Percentiles rank a stretch among this genome's conserved stretches.
Conservation (phyloP, 768 basidiomycete genomes). For the Floccularia luteovirens region DNA sequence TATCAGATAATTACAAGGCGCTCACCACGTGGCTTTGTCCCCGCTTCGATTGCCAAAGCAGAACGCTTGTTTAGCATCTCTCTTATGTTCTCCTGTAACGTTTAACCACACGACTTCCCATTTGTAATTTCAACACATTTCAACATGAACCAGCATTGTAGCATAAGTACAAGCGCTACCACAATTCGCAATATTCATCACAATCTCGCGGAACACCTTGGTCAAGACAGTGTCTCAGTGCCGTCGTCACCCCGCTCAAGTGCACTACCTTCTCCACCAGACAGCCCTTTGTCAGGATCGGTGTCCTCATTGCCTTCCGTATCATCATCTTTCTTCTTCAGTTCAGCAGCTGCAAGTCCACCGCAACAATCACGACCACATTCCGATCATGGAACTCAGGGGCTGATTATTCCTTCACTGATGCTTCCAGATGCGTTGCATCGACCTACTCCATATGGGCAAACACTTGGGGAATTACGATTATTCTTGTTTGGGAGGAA, state of each 20-base stretch:
- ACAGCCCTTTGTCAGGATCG: conserved; percentile 47
- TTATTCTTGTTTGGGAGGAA: conserved; percentile 45
- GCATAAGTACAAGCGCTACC: conserved; percentile 23
- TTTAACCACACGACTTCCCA: too few relatives aligned
- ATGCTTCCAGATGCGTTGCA: conserved; percentile 54
- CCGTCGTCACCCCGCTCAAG: conserved; percentile 46
- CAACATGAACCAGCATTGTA: conserved; percentile 1
- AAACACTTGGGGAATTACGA: conserved; percentile 56
- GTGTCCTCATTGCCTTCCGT: conserved; percentile 57
- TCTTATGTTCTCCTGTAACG: neutral
- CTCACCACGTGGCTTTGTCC: neutral
- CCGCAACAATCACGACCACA: conserved; percentile 36
- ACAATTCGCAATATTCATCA: conserved; percentile 23
- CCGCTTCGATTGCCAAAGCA: neutral
- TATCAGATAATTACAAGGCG: conserved; percentile 1
- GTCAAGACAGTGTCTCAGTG: conserved; percentile 17
- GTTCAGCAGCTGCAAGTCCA: conserved; percentile 52
- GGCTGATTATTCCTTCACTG: conserved; percentile 65
- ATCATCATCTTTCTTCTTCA: conserved; percentile 62
- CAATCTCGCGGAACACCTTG: conserved; percentile 5
- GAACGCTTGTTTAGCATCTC: neutral
- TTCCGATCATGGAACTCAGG: conserved; percentile 30
- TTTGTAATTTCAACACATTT: neutral
- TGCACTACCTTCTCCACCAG: conserved; percentile 40
- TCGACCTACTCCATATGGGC: conserved; percentile 59